Evolutionary conservation across 305 asterid species (phyloP).

Genomic region (Lippia alba): DNA sequence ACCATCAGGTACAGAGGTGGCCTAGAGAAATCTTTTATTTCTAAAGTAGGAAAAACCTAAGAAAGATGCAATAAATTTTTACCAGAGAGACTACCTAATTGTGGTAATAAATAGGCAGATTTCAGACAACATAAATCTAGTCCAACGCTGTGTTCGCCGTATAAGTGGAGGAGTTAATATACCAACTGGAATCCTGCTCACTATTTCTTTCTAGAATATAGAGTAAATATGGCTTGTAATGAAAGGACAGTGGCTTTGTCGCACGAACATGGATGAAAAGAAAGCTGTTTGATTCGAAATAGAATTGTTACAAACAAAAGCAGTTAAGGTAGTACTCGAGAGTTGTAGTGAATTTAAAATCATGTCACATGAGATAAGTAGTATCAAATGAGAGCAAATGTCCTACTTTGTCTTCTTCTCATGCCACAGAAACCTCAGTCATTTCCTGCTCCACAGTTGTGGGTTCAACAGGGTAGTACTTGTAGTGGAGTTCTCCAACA

Average conservation of each 20-base stretch:
- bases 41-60: too few species aligned
- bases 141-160: neutral
- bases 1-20: too few species aligned
- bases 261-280: neutral
- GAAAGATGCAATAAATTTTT: too few species aligned
- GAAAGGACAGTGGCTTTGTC: slow-evolving; percentile 6
- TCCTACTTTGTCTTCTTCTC: slow-evolving; percentile 30
- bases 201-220: neutral
- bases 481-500: slow-evolving; percentile 89
- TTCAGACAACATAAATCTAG: neutral
- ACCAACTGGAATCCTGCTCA: neutral
- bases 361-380: slow-evolving; percentile 12
- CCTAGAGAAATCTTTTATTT: too few species aligned
- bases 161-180: neutral
- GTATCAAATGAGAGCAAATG: slow-evolving; percentile 31
- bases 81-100: too few species aligned
- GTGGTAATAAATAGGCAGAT: too few species aligned
- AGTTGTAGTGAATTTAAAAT: slow-evolving; percentile 2
- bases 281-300: slow-evolving; percentile 23
- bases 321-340: slow-evolving; percentile 2
- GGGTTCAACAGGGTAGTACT: slow-evolving; percentile 75
- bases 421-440: slow-evolving; percentile 62
- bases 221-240: too few species aligned
- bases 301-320: slow-evolving; percentile 18
- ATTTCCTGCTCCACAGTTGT: slow-evolving; percentile 82